Evolutionary conservation across 164 flowering plant species (phyloP).

Genomic region (Hamamelis virginiana): DNA sequence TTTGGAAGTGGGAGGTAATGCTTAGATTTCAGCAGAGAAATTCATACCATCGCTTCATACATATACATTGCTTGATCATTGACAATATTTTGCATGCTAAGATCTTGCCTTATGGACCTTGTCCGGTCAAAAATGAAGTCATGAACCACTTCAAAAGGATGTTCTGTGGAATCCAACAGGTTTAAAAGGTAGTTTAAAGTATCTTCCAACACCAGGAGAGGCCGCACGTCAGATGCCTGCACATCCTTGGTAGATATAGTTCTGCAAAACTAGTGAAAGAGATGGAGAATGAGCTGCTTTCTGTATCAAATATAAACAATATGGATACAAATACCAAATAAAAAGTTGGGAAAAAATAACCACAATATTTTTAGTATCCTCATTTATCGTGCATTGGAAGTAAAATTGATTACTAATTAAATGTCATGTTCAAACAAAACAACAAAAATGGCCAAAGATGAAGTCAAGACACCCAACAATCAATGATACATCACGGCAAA

Average conservation of each 20-base stretch:
- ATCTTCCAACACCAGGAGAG: constrained; percentile 66
- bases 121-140: constrained; percentile 90
- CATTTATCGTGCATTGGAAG: too few species aligned
- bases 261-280: constrained; percentile 78
- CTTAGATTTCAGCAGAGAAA: constrained; percentile 1
- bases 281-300: constrained; percentile 5
- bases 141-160: constrained; percentile 76
- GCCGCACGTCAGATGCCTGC: constrained; percentile 71
- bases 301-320: background rate
- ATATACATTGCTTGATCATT: constrained; percentile 46
- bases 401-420: too few species aligned
- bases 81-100: constrained; percentile 72
- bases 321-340: background rate
- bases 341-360: background rate
- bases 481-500: too few species aligned
- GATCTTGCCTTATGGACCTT: constrained; percentile 90
- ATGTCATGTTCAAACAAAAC: too few species aligned
- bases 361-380: too few species aligned
- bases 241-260: constrained; percentile 49
- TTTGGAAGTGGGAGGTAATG: background rate
- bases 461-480: too few species aligned
- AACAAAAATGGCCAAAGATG: too few species aligned
- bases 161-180: constrained; percentile 50
- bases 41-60: constrained; percentile 78
- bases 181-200: constrained; percentile 61